Base-by-base conservation (phyloP, 306 rosid species). In the Benincasa hispida region DNA sequence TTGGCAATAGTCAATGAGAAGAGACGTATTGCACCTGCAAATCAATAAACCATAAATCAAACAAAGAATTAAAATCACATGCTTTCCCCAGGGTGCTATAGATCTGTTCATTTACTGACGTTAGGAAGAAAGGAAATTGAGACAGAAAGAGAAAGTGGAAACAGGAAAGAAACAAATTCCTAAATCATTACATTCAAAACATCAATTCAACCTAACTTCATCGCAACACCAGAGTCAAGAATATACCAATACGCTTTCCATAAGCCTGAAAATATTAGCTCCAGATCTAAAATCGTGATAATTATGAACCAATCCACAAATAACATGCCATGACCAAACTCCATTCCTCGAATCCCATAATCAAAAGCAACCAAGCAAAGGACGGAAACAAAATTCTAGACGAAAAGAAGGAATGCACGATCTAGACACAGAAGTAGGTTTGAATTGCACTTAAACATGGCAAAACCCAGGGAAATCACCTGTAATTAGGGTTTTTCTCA, bases 1-100 rank as follows among this genome's bases (percentile, higher is more conserved):
- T 81, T 37, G 84, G 84, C 91, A 85, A 80, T 87, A 89, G 78
- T 94, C 99, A 81, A 94, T 92, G 61, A 92, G 80, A 50, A 92
- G 90, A 19, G 99, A 94, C 34, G 99, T 92, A 74, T 94, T 94
- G 77, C 99, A 87, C 88, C 99, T 94, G 87, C 14, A 80, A 80
- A 65, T 32, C 76, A 69, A 79, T 22, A 78, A 73, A 56, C 48
- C 10, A 54, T 11, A 48, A 76, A 72, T 24, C 59, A 58, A 55
- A 50, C 54, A 62, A 30, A 22, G 37, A 19, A 76, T 18, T 56
- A 30, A 56, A 28, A 25, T 57, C 54, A 22, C 80, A 60, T 12
- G 73, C 1, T 10, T 50, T 56, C 68, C 21, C 47, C 17, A 14
- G 41, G 56, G 42, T 17, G 14, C 27, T 3, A 72, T 55, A 15